Base-by-base conservation (phyloP, 2,329 filamentous ascomycete species). In the Monosporascus ibericus region DNA sequence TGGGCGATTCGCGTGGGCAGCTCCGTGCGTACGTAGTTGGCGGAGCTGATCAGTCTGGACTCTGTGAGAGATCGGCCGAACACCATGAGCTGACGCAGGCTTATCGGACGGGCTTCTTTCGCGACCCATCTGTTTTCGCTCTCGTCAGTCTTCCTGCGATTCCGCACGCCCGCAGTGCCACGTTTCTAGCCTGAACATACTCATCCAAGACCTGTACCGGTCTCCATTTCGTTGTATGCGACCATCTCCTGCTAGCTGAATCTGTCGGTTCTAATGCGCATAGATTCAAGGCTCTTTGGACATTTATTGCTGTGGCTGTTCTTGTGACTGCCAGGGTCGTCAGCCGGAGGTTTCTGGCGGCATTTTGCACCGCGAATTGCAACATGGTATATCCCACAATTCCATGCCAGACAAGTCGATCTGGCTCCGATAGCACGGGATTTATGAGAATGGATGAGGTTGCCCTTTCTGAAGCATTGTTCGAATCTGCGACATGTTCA, bases 11-110 rank as follows among this genome's bases (percentile, higher is more conserved):
- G 82, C 6, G 88, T 94, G 6, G 92, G 92, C 49, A 99, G 81
- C 74, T 99, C 94, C 5, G 91, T 91, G 53, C 94, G 88, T 49
- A 97, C 92, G 76, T 99, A 99, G 72, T 99, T 99, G 56, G 94
- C 94, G 44, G 92, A 96, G 72, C 89, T 92, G 61, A 99, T 82
- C 56, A 99, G 79, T 53, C 95, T 86, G 49, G 85, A 80, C 72
- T 97, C 92, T 47, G 92, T 96, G 67, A 99, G 75, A 22, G 92
- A 95, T 47, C 94, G 87, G 30, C 94, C 94, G 71, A 97, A 99
- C 64, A 97, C 95, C 74, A 95, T 97, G 64, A 99, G 81, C 72
- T 97, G 94, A 53, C 94, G 88, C 63, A 99, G 75, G 73, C 90
- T 96, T 67, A 99, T 96, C n/a, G 94, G 94, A 49, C 91, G 83